Evolutionary conservation across 768 basidiomycete species (phyloP).

Genomic region (Mycena venus): DNA sequence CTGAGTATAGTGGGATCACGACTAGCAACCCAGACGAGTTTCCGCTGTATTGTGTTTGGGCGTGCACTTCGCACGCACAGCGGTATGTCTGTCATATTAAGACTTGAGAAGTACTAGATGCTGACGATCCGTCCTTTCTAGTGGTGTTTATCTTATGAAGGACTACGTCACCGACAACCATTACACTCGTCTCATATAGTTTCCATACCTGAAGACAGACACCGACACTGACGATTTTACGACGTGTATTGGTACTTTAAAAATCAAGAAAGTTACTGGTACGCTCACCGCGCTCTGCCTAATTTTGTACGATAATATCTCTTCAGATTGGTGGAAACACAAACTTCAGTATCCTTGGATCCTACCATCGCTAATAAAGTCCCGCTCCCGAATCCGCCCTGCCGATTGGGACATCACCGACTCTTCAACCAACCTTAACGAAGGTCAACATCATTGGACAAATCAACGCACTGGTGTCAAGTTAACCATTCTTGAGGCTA

Average conservation of each 20-base stretch:
- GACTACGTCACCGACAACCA: constrained; percentile 13
- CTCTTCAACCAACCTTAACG: background rate
- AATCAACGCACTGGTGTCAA: background rate
- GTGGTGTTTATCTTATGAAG: constrained; percentile 13
- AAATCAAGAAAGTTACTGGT: constrained; percentile 30
- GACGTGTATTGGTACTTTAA: background rate
- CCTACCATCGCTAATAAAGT: background rate
- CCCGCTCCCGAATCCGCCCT: background rate
- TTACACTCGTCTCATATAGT: constrained; percentile 29
- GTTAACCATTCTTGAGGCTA: background rate
- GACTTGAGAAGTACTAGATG: background rate
- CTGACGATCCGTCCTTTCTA: background rate
- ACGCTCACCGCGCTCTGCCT: background rate
- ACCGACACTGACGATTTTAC: constrained; percentile 23
- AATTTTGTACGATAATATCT: background rate
- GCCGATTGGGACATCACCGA: background rate
- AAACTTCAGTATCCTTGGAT: background rate
- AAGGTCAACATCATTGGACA: constrained; percentile 3
- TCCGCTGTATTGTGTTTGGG: constrained; percentile 25
- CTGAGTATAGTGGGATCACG: constrained; percentile 31
- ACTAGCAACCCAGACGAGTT: constrained; percentile 26
- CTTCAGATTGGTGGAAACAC: constrained; percentile 12
- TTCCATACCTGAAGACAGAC: constrained; percentile 30
- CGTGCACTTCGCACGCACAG: constrained; percentile 7
- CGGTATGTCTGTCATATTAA: background rate